A percentile compares a stretch with the other conserved stretches of the same genome.
These are phyloP conservation scores for Martiniozyma asiatica DNA, from an alignment of 1,139 yeast genomes.

Conservation along the genomic window DNA sequence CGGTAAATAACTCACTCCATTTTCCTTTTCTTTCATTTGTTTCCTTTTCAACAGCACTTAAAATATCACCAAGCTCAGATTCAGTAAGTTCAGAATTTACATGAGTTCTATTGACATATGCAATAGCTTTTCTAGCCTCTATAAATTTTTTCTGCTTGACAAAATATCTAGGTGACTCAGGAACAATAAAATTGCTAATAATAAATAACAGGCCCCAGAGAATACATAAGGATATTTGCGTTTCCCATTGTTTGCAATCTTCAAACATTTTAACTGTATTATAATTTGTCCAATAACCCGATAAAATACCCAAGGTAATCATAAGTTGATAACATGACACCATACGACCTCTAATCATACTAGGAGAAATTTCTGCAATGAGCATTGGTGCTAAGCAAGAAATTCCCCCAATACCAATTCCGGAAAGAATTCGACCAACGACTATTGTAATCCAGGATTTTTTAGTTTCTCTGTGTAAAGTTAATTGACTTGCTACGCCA, in stretches of 20 bases:
- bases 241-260: slow-evolving; percentile 49
- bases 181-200: slow-evolving; percentile 52
- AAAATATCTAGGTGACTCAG: slow-evolving; percentile 69
- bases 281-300: slow-evolving; percentile 51
- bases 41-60: slow-evolving; percentile 53
- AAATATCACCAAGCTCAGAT: slow-evolving; percentile 46
- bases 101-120: slow-evolving; percentile 49
- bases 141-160: slow-evolving; percentile 40
- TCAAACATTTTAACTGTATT: slow-evolving; percentile 35
- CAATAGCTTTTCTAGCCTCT: slow-evolving; percentile 50
- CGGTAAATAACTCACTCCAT: slow-evolving; percentile 53
- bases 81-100: slow-evolving; percentile 45
- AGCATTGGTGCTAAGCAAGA: slow-evolving; percentile 53
- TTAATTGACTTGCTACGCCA: slow-evolving; percentile 50
- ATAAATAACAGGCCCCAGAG: slow-evolving; percentile 33
- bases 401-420: slow-evolving; percentile 55
- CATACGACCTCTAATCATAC: slow-evolving; percentile 54
- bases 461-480: too few species aligned
- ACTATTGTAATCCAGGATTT: slow-evolving; percentile 37
- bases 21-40: slow-evolving; percentile 49
- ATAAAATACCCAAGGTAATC: slow-evolving; percentile 50
- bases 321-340: slow-evolving; percentile 59
- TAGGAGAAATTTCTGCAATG: slow-evolving; percentile 57
- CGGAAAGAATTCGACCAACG: slow-evolving; percentile 54
- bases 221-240: slow-evolving; percentile 46